Evolutionary conservation across 371 early-diverging fungal species (phyloP).

Genomic region (Chytridium lagenaria): DNA sequence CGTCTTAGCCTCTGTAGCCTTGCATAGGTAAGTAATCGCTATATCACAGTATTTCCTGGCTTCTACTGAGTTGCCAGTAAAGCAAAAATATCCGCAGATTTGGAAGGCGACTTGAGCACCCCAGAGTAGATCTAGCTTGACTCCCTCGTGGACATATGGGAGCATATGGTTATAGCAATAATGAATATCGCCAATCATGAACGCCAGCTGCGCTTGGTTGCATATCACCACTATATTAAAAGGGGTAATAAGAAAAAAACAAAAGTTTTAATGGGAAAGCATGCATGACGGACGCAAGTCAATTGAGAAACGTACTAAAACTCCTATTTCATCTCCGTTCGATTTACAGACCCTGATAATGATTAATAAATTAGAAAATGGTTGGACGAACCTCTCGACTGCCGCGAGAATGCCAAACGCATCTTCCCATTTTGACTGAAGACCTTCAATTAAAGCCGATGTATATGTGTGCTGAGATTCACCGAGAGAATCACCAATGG

Average conservation of each 20-base stretch:
- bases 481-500: neutral
- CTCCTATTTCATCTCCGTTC: too few relatives aligned
- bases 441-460: neutral
- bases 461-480: neutral
- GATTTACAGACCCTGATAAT: neutral
- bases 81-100: neutral
- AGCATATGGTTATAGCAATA: neutral
- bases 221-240: neutral
- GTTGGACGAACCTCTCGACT: too few relatives aligned
- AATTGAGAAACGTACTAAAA: neutral
- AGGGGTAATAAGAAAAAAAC: neutral
- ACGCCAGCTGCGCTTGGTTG: neutral
- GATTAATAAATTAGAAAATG: neutral
- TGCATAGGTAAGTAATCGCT: neutral
- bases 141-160: neutral
- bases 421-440: neutral
- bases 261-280: neutral
- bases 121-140: neutral
- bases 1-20: too few relatives aligned
- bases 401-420: too few relatives aligned
- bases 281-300: neutral
- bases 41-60: neutral
- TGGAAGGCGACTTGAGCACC: neutral
- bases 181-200: neutral
- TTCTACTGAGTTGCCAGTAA: neutral